Evolutionary conservation across 78 protist genomes (phyloP).

Genomic region (Protostelium mycophagum): DNA sequence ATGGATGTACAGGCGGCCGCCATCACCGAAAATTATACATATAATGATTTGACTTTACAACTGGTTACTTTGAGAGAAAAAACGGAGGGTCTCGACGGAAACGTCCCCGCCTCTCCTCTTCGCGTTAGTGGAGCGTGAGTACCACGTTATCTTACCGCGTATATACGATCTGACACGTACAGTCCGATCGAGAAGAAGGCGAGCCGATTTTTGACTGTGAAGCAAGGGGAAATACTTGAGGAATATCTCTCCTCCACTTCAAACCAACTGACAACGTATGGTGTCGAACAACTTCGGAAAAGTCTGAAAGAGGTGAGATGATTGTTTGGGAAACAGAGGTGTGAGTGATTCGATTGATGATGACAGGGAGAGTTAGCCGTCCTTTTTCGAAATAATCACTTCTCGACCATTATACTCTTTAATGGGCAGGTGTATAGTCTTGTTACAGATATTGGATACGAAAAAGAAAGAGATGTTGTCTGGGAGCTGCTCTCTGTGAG

Average conservation of each 20-base stretch:
- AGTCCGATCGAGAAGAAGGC: too few species aligned
- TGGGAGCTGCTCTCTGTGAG: conserved; percentile 13
- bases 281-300: neutral
- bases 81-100: too few species aligned
- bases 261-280: neutral
- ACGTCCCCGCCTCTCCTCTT: too few species aligned
- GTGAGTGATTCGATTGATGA: neutral
- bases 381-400: conserved; percentile 35
- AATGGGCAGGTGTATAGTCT: conserved; percentile 11
- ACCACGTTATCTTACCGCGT: too few species aligned
- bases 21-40: too few species aligned
- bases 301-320: neutral
- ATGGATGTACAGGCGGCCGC: too few species aligned
- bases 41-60: too few species aligned
- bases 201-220: too few species aligned
- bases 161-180: too few species aligned
- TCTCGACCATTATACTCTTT: conserved; percentile 10
- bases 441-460: conserved; percentile 20
- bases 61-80: too few species aligned
- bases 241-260: neutral
- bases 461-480: conserved; percentile 2
- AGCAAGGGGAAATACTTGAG: neutral
- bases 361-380: conserved; percentile 8
- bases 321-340: too few species aligned
- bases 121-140: too few species aligned